Evolutionary conservation across 306 rosid genomes (phyloP), one percentile per base, ranked within the genome.

Genomic region (Hippophae gyantsensis): DNA sequence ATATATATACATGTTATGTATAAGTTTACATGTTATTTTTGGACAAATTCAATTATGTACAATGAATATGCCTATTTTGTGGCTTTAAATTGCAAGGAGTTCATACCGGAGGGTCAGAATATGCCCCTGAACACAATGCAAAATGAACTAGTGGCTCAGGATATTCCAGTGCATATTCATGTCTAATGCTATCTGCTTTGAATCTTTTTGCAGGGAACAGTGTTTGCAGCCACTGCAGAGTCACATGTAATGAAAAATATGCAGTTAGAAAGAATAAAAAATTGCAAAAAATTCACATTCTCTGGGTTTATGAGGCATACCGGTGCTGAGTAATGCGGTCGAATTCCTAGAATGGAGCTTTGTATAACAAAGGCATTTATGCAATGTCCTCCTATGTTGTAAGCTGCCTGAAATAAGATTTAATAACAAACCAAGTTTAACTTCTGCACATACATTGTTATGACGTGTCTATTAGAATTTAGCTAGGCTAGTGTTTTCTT

Each of bases 121-220:
- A 71, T 9, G 66, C 73, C 52, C 77, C 81, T 0, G 73, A 76
- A 55, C 57, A 76, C 13, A 76, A 72, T 10, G 81, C 77, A 71
- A 71, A 76, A 64, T 76, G 81, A 62, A 71, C 74, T 3, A 71
- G 74, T 9, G 74, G 81, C 61, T 76, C 81, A 6, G 74, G 74
- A 67, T 67, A 76, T 54, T 76, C 81, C 18, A 76, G 65, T 3
- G 74, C 61, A 13, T 67, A 71, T 1, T 10, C 38, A 42, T 76
- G 81, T 56, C 61, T 63, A 5, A 18, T 25, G 60, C 66, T 67
- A 43, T 65, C 69, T 6, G 66, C 38, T 57, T 75, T 75, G 42
- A 40, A 32, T 49, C 70, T 75, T 42, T 42, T 71, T 58, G 74
- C 77, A 23, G 74, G 55, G 13, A 76, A 52, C 61, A 76, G 47